Evolutionary conservation across 1,139 yeast species (phyloP).

Genomic region (Scheffersomyces titani): DNA sequence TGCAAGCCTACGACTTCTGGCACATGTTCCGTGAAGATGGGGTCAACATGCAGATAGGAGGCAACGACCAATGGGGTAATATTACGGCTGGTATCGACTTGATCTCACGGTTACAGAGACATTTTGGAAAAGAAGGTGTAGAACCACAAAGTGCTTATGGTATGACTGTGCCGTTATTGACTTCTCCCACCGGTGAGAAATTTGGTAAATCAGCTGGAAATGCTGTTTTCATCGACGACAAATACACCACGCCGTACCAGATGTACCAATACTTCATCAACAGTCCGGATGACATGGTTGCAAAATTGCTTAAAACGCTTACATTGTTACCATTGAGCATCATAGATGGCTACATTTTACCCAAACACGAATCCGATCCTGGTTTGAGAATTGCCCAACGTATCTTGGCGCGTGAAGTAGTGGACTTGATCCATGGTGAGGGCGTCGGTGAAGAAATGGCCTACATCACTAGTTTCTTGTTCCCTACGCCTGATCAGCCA

Average conservation of each 20-base stretch:
- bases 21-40: constrained; percentile 62
- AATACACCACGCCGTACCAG: constrained; percentile 75
- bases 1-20: constrained; percentile 94
- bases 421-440: constrained; percentile 83
- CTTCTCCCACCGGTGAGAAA: constrained; percentile 89
- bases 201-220: constrained; percentile 98
- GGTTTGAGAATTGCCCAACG: constrained; percentile 72
- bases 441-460: constrained; percentile 72
- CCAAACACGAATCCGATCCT: constrained; percentile 57
- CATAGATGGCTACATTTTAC: constrained; percentile 53
- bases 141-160: constrained; percentile 54
- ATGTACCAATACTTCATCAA: constrained; percentile 85
- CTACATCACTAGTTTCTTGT: constrained; percentile 62
- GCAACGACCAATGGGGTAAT: constrained; percentile 98
- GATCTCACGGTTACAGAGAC: constrained; percentile 59
- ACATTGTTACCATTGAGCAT: constrained; percentile 70
- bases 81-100: constrained; percentile 95
- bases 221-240: constrained; percentile 82
- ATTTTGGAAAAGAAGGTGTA: constrained; percentile 14
- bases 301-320: constrained; percentile 67
- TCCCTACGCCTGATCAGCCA: constrained; percentile 58
- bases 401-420: constrained; percentile 77
- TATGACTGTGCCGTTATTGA: constrained; percentile 83
- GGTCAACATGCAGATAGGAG: constrained; percentile 86
- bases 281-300: constrained; percentile 76